Conservation (phyloP, 2,329 filamentous ascomycete species). For the Cadophora gregata region DNA sequence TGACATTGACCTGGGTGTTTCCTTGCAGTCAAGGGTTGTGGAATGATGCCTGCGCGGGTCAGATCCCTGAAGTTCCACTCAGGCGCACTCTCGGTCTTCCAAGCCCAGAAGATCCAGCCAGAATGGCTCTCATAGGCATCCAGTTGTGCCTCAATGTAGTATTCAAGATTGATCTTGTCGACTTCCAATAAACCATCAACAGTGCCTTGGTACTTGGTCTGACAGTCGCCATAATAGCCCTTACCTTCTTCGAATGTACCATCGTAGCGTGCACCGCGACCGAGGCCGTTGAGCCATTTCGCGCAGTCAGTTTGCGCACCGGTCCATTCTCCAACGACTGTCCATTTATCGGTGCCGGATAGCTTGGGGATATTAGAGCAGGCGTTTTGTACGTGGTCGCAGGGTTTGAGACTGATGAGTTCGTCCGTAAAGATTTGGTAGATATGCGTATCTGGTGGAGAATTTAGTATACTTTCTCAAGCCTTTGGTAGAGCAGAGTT, state of each 20-base stretch:
- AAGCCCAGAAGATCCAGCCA: conserved; percentile 51
- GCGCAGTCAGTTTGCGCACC: conserved; percentile 52
- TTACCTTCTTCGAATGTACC: conserved; percentile 45
- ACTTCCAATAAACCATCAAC: conserved; percentile 46
- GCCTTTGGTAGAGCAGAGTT: not conserved
- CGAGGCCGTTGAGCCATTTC: conserved; percentile 60
- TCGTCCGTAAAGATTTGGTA: conserved; percentile 50
- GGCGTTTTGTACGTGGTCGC: conserved; percentile 49
- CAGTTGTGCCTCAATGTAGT: conserved; percentile 52
- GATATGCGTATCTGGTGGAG: conserved; percentile 47
- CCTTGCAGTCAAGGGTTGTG: conserved; percentile 45
- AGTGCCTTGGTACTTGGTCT: conserved; percentile 55
- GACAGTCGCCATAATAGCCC: conserved; percentile 46
- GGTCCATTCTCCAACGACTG: conserved; percentile 52
- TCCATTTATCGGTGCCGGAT: conserved; percentile 43
- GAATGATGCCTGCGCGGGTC: conserved; percentile 48
- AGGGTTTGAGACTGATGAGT: conserved; percentile 47
- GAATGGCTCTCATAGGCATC: conserved; percentile 50
- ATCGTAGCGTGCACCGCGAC: conserved; percentile 61
- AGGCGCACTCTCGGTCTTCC: conserved; percentile 50
- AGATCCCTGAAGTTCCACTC: conserved; percentile 51
- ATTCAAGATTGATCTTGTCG: conserved; percentile 46
- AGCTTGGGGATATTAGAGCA: conserved; percentile 47
- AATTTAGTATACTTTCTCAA: not conserved
- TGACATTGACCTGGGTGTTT: conserved; percentile 40